Conservation (phyloP, 2,329 filamentous ascomycete genomes). For the Sphaerulina populicola region DNA sequence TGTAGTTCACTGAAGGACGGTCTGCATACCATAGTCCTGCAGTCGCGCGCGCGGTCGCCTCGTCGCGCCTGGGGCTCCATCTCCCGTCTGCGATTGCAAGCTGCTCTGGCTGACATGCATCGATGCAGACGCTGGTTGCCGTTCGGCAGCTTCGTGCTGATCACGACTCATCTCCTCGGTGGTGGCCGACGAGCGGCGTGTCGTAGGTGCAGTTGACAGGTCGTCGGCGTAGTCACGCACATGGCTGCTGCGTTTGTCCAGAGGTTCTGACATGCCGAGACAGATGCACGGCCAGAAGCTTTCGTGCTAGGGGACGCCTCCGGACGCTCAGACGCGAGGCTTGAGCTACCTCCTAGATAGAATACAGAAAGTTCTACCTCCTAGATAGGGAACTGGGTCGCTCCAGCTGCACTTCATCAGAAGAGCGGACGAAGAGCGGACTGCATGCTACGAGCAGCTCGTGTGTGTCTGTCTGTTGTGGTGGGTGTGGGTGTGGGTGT, state of each 20-base stretch:
- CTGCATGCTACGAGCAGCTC: not conserved
- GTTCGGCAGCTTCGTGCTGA: slow-evolving; percentile 10
- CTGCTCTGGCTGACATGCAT: slow-evolving; percentile 27
- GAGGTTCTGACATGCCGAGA: slow-evolving; percentile 3
- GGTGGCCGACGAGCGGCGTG: slow-evolving; percentile 21
- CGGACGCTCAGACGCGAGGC: not conserved
- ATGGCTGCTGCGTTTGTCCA: slow-evolving; percentile 6
- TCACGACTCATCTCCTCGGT: slow-evolving; percentile 19
- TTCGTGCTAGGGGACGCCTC: not conserved
- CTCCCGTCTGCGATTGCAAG: slow-evolving; percentile 15
- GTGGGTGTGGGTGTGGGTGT: too few species aligned
- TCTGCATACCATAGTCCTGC: slow-evolving; percentile 26
- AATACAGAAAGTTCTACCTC: too few species aligned
- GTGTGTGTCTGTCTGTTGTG: too few species aligned
- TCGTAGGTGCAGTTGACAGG: slow-evolving; percentile 16
- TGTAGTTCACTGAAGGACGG: not conserved
- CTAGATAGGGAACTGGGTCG: not conserved
- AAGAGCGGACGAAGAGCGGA: not conserved
- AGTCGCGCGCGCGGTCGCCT: slow-evolving; percentile 21
- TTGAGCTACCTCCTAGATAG: too few species aligned
- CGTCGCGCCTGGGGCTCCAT: slow-evolving; percentile 10
- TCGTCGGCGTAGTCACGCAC: slow-evolving; percentile 17
- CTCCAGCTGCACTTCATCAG: slow-evolving; percentile 1
- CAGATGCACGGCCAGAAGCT: not conserved
- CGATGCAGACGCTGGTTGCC: slow-evolving; percentile 16